Percentiles rank a stretch among this genome's conserved stretches.
Evolutionary conservation across 2,329 filamentous ascomycete genomes (phyloP).

Genomic region (Aspergillus intermedius): DNA sequence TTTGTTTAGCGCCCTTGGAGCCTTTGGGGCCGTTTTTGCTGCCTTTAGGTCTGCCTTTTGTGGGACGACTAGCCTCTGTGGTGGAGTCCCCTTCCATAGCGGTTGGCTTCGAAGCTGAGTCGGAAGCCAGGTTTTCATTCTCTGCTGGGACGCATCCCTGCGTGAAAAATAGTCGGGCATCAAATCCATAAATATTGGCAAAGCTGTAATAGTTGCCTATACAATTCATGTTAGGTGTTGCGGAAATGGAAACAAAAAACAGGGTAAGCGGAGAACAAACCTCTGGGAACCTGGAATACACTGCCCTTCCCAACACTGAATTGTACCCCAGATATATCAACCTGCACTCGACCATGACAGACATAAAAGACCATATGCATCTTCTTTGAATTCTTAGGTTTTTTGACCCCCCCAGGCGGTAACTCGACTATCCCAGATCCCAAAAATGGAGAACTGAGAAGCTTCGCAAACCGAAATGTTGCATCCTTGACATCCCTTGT

Average conservation of each 20-base stretch:
- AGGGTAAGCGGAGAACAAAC: conserved; percentile 50
- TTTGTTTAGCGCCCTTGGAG: conserved; percentile 24
- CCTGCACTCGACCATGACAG: conserved; percentile 71
- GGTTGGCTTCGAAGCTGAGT: conserved; percentile 17
- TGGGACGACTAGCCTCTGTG: conserved; percentile 11
- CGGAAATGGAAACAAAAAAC: neutral
- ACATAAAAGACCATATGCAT: conserved; percentile 99
- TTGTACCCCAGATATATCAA: conserved; percentile 52
- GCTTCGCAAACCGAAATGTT: conserved; percentile 83
- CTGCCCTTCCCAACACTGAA: conserved; percentile 85
- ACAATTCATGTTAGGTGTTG: neutral
- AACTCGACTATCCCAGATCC: conserved; percentile 86
- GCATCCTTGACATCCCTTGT: conserved; percentile 56
- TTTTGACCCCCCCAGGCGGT: conserved; percentile 74
- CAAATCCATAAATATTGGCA: conserved; percentile 65
- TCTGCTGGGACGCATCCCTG: conserved; percentile 64
- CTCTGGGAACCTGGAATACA: conserved; percentile 90
- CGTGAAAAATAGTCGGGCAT: conserved; percentile 81
- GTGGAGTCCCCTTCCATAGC: conserved; percentile 17
- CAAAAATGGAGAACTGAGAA: conserved; percentile 76
- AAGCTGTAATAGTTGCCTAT: conserved; percentile 92
- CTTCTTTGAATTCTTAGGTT: conserved; percentile 82
- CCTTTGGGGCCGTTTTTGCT: conserved; percentile 15
- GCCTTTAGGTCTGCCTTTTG: conserved; percentile 21
- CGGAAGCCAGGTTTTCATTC: conserved; percentile 20